These are phyloP conservation scores for Cercospora zeina DNA, from an alignment of 2,329 filamentous ascomycete species.

Conservation along the genomic window DNA sequence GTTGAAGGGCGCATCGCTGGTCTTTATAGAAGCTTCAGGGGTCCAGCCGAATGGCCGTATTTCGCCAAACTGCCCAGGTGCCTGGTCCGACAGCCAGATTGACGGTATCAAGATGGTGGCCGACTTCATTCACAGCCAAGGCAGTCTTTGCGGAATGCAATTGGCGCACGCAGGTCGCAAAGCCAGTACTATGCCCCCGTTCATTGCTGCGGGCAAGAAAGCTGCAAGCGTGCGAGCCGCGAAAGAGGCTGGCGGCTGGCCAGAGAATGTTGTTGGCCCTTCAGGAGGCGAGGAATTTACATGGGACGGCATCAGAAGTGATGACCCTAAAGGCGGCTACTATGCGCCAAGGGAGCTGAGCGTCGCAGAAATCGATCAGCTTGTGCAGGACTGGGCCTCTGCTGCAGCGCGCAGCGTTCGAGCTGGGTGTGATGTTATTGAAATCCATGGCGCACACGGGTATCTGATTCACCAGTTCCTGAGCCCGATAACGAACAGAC, in stretches of 20 bases:
- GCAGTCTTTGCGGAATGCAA: slow-evolving; percentile 74
- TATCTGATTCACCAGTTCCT: slow-evolving; percentile 73
- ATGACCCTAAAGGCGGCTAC: slow-evolving; percentile 39
- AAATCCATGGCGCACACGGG: slow-evolving; percentile 78
- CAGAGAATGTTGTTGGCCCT: slow-evolving; percentile 57
- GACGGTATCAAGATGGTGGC: slow-evolving; percentile 68
- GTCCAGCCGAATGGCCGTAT: slow-evolving; percentile 80
- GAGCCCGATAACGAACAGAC: slow-evolving; percentile 65
- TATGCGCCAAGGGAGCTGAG: slow-evolving; percentile 56
- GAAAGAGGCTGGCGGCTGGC: slow-evolving; percentile 52
- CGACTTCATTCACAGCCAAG: slow-evolving; percentile 77
- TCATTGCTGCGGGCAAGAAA: slow-evolving; percentile 51
- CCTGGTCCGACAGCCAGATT: slow-evolving; percentile 84
- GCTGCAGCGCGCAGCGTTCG: slow-evolving; percentile 56
- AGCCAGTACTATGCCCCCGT: slow-evolving; percentile 59
- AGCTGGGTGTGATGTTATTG: slow-evolving; percentile 74
- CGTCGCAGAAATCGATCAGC: slow-evolving; percentile 62
- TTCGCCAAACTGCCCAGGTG: slow-evolving; percentile 71
- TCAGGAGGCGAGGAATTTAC: slow-evolving; percentile 47
- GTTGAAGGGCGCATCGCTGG: slow-evolving; percentile 69
- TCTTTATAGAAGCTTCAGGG: slow-evolving; percentile 75
- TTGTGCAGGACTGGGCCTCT: slow-evolving; percentile 64
- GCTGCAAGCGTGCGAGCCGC: slow-evolving; percentile 55
- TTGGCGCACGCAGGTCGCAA: slow-evolving; percentile 75
- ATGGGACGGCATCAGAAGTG: slow-evolving; percentile 42